These are phyloP conservation scores for Talaromyces albobiverticillius DNA, from an alignment of 2,329 filamentous ascomycete genomes.

Conservation along the genomic window DNA sequence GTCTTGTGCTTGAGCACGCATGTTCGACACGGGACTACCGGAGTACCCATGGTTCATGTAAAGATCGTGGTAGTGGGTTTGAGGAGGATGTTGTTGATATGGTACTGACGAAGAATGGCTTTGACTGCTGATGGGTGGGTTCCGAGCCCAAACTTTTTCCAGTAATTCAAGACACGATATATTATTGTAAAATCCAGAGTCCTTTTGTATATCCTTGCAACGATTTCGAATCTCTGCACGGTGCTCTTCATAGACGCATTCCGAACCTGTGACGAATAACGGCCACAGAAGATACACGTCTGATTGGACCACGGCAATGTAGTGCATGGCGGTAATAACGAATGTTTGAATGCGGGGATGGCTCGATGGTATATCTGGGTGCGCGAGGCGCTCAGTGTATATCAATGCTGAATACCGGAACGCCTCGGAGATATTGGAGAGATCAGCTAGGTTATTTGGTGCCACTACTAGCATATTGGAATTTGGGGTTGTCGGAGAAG, in stretches of 20 bases:
- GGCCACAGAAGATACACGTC: constrained; percentile 95
- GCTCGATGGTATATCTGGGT: constrained; percentile 68
- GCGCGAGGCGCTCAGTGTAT: constrained; percentile 83
- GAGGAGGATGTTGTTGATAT: constrained; percentile 33
- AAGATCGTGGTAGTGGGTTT: neutral
- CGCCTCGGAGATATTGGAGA: constrained; percentile 80
- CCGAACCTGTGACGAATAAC: constrained; percentile 83
- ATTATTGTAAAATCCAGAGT: constrained; percentile 93
- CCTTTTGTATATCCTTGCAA: constrained; percentile 80
- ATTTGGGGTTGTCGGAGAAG: constrained; percentile 23
- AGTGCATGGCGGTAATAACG: constrained; percentile 77
- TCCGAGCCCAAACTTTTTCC: constrained; percentile 73
- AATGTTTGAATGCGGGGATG: constrained; percentile 79
- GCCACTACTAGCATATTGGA: constrained; percentile 38
- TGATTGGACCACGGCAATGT: constrained; percentile 74
- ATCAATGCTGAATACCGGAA: constrained; percentile 87
- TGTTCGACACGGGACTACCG: constrained; percentile 13
- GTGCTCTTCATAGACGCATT: constrained; percentile 79
- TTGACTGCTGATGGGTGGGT: constrained; percentile 13
- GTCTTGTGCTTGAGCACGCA: constrained; percentile 5
- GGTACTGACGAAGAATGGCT: constrained; percentile 16
- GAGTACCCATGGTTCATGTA: constrained; percentile 1
- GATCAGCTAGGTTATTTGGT: constrained; percentile 65
- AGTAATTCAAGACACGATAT: constrained; percentile 79
- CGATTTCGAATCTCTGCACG: constrained; percentile 74